phyloP scores from a whole-genome alignment of 352 stramenopile genomes.

The Phytophthora cajani region DNA sequence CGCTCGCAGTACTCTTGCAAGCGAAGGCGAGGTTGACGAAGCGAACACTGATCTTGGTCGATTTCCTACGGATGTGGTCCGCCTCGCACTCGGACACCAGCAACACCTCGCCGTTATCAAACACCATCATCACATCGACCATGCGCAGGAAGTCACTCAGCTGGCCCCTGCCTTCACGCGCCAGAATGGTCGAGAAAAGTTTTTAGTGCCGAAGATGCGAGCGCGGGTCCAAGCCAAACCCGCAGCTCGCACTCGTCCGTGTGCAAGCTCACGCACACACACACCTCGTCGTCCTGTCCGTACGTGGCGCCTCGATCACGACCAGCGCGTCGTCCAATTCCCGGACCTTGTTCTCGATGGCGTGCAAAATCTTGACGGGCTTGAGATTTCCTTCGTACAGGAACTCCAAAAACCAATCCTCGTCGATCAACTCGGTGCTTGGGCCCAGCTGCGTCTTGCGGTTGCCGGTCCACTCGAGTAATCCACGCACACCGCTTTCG shows the following conservation, averaged over 20 bases:
- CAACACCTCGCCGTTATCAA: conserved; percentile 36
- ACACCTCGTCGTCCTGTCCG: conserved; percentile 37
- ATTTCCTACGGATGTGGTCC: conserved; percentile 26
- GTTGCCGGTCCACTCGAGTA: conserved; percentile 79
- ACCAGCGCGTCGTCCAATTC: not conserved
- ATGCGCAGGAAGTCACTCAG: conserved; percentile 31
- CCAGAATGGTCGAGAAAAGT: conserved; percentile 43
- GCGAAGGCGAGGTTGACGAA: conserved; percentile 20
- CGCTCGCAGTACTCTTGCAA: not conserved
- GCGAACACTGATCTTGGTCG: not conserved
- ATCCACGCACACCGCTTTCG: conserved; percentile 46
- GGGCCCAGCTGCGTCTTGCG: conserved; percentile 19
- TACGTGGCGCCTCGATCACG: conserved; percentile 13
- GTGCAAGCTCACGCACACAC: conserved; percentile 38
- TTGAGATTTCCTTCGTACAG: conserved; percentile 18
- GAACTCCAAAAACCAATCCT: conserved; percentile 48
- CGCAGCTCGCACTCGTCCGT: conserved; percentile 50
- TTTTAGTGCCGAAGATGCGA: conserved; percentile 40
- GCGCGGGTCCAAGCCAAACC: conserved; percentile 32
- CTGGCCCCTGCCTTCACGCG: not conserved
- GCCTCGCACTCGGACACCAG: conserved; percentile 49
- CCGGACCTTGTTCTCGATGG: too few relatives aligned
- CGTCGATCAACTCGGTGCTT: conserved; percentile 29
- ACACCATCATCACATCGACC: conserved; percentile 41
- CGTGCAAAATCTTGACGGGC: too few relatives aligned